These are phyloP conservation scores for Schizothecium vesticola DNA, from an alignment of 495 filamentous ascomycete species.

Conservation along the genomic window DNA sequence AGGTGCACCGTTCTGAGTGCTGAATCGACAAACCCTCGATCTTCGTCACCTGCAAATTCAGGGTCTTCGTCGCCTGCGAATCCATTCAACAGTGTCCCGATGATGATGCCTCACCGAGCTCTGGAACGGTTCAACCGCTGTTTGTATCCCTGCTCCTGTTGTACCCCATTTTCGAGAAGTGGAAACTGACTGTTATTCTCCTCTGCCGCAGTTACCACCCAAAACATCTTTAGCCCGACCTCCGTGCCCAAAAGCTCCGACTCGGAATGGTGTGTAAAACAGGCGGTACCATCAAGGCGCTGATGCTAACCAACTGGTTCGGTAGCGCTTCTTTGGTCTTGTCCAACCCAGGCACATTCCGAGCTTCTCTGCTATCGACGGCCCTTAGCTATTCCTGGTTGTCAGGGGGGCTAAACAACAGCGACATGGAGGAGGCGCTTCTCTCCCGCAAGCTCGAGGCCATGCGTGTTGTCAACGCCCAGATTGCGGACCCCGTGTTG, in stretches of 20 bases:
- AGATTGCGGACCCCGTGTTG: constrained; percentile 11
- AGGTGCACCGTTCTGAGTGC: background rate
- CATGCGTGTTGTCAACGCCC: constrained; percentile 18
- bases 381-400: constrained; percentile 23
- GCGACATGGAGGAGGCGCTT: constrained; percentile 22
- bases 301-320: background rate
- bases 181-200: background rate
- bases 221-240: constrained; percentile 17
- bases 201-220: constrained; percentile 8
- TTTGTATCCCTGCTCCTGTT: background rate
- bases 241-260: constrained; percentile 15
- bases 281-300: background rate
- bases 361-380: constrained; percentile 16
- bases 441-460: constrained; percentile 23
- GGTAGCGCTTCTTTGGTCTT: constrained; percentile 13
- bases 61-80: constrained; percentile 9
- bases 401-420: background rate
- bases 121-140: constrained; percentile 24
- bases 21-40: background rate
- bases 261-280: constrained; percentile 14
- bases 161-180: too few relatives aligned
- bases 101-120: constrained; percentile 20
- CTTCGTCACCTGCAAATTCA: background rate
- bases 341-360: constrained; percentile 15
- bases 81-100: constrained; percentile 20